Base-by-base conservation (phyloP, 2,329 filamentous ascomycete species). In the Trichoderma asperellum region DNA sequence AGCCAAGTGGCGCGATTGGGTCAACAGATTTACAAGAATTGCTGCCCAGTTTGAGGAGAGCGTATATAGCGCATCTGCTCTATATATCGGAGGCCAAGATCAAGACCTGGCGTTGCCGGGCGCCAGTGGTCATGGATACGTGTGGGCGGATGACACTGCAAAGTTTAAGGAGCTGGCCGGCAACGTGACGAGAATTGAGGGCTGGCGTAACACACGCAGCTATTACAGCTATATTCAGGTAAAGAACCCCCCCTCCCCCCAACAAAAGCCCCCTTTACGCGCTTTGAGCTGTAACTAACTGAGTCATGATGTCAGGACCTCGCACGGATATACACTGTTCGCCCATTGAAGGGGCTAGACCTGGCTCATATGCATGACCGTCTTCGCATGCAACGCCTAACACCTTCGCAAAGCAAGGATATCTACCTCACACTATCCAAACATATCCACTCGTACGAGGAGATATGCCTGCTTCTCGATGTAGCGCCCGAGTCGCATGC, bases 171-270 rank as follows among this genome's bases (percentile, higher is more conserved):
- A 99, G 80, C 87, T 99, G 47, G 92, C 94, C 18, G 95, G 94
- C 3, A 97, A 97, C 71, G 93, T 96, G 58, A 93, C 92, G 69
- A 87, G 96, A 68, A 96, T 99, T 71, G 96, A 99, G 82, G 96
- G 95, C 68, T 99, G 96, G 96, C 89, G 96, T 73, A 96, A 93
- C 72, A 98, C 96, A 1, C 87, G 96, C 71, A 97, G 93, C 76
- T 99, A 99, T 78, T 97, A 96, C 81, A 94, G 92, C 73, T 98
- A 93, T 77, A 95, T 98, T 72, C 93, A 97, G 83, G 92, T 90
- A 80, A 74, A 83, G 4, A 24, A 12, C 5, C 7, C 35, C 32
- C 8, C 5, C n/a, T 24, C 5, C 7, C 35, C 32, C 8, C 5
- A 43, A n/a, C 24, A 24, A n/a, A 3, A 16, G 14, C 12, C 24